Base-by-base conservation (phyloP, 371 early-diverging fungal species). In the Basidiobolus heterosporus region DNA sequence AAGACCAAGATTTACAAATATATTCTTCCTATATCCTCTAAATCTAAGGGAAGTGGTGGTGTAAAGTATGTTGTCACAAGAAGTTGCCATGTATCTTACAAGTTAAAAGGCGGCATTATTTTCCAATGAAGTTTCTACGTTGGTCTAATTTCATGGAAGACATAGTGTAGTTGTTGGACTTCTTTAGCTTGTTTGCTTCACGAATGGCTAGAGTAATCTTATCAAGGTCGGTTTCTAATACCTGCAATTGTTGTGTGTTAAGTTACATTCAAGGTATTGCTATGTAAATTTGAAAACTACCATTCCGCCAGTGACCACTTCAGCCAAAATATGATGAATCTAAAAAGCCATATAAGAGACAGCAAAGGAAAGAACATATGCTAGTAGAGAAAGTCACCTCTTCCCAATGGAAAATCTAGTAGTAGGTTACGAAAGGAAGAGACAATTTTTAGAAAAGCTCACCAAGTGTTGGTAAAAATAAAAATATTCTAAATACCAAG, bases 251-350 rank as follows among this genome's bases (percentile, higher is more conserved):
- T 24, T 19, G 11, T 41, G 24, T 40, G 17, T 48, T 24, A 14
- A 16, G 2, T 24, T 21, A 45, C 14, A 22, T 23, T 24, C 16
- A 38, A n/a, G 17, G 3, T 6, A 3, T 50, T 24, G 14, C 1
- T 22, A 20, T 35, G 1, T 14, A 15, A 38, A n/a, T 3, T 35
- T 30, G 30, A 38, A 14, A 36, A 21, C 57, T 48, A 70, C 76
- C 72, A 85, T 72, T 36, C 86, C 86, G 38, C 85, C 86, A 47
- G 75, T 72, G 14, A 88, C 66, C 36, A 85, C 72, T 59, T 85
- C 88, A 5, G 78, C 64, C 52, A 88, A 53, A 21, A 85, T 77
- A 52, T 85, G 73, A 52, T 83, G 80, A 1, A 78, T 69, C 57
- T 74, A 48, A 15, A 51, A n/a, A n/a, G n/a, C n/a, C n/a, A n/a